Evolutionary conservation across 2,329 filamentous ascomycete species (phyloP), one percentile per base, ranked within the genome.

Genomic region (Xylariaceae sp.): DNA sequence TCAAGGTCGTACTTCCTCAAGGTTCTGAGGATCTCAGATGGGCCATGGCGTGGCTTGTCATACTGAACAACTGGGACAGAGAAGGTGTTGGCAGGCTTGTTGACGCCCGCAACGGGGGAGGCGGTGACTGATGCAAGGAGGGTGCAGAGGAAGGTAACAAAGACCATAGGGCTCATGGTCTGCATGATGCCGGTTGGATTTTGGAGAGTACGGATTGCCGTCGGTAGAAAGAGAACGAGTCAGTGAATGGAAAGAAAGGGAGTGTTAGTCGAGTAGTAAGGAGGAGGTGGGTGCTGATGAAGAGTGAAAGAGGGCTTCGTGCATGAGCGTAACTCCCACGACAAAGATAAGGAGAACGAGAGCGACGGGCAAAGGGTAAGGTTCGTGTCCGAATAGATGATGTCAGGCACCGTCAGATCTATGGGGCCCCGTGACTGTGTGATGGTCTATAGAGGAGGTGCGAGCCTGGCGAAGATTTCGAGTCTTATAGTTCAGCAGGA

Each of bases 1-100:
- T 67, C 56, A 13, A 72, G 64, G 54, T 71, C 71, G 66, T 67
- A 73, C 62, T 74, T 74, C 60, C 64, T 67, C 58, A 73, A 51
- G 10, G 69, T 69, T 54, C 65, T 69, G 59, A 69, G 64, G 57
- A 69, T 59, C 60, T 73, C 68, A 15, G 67, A 63, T 55, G 72
- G 68, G 48, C 72, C 66, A 61, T 71, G 67, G 56, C 68, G 63
- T 37, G 60, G 57, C 30, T 53, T 39, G 8, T 61, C 61, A 61
- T 71, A 62, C 53, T 70, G 68, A 53, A 56, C 56, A 1, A 71
- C 57, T 11, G 67, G 64, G 23, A 71, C 56, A 34, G 70, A 71
- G 54, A 69, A 58, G 0, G 61, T 67, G 18, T 67, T 65, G 53
- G 65, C 65, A 49, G 44, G 37, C 13, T 62, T 59, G 9, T 15